These are phyloP conservation scores for Aureobasidium sp. DNA, from an alignment of 2,329 filamentous ascomycete genomes.

Conservation along the genomic window DNA sequence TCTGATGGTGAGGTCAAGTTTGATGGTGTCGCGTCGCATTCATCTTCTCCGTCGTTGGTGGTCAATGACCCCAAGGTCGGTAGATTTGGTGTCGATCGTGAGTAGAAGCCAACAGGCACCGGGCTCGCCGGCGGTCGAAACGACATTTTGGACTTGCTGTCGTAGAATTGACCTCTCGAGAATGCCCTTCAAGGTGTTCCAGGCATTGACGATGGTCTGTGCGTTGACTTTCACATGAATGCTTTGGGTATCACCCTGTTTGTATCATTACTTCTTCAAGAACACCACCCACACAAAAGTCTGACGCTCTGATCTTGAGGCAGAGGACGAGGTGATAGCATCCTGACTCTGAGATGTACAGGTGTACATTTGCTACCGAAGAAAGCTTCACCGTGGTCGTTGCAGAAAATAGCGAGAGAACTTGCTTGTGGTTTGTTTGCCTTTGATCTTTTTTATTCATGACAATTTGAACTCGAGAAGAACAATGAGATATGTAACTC, in stretches of 20 bases:
- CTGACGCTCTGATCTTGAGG: not conserved
- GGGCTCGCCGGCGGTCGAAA: constrained; percentile 34
- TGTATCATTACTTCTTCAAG: not conserved
- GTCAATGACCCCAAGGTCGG: constrained; percentile 26
- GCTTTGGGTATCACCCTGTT: not conserved
- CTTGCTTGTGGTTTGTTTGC: not conserved
- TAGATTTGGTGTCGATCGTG: constrained; percentile 39
- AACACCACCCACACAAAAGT: not conserved
- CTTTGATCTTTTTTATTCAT: not conserved
- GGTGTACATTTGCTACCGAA: not conserved
- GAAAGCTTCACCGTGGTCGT: not conserved
- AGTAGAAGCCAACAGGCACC: constrained; percentile 33
- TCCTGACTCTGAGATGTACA: no score
- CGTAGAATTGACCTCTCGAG: not conserved
- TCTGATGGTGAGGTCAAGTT: constrained; percentile 30
- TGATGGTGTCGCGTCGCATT: constrained; percentile 22
- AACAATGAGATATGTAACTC: not conserved
- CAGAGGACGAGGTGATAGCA: not conserved
- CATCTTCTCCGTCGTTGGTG: constrained; percentile 21
- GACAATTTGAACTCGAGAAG: not conserved
- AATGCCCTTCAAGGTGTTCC: constrained; percentile 1
- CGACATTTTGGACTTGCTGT: constrained; percentile 24
- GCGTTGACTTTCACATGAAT: not conserved
- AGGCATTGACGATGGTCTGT: not conserved
- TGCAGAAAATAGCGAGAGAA: not conserved